phyloP scores from a whole-genome alignment of 805 yeast species.

The Phaffomyces opuntiae region DNA sequence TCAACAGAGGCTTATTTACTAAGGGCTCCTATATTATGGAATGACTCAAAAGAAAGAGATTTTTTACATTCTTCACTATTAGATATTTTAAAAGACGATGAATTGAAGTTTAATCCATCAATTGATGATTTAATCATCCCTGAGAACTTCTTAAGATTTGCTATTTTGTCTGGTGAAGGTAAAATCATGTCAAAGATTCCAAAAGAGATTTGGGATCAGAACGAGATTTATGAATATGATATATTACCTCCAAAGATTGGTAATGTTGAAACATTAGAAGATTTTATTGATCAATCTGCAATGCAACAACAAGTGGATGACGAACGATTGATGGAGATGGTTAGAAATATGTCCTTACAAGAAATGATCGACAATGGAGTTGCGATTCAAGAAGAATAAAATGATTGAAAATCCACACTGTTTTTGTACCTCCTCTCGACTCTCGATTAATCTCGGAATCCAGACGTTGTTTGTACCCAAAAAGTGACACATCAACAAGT shows the following conservation, averaged over 20 bases:
- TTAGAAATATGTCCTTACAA: conserved; percentile 20
- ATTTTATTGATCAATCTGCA: conserved; percentile 25
- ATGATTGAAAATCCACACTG: too few relatives aligned
- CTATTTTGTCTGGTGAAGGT: conserved; percentile 63
- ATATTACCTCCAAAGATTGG: conserved; percentile 59
- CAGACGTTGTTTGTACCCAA: too few relatives aligned
- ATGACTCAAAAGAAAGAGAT: conserved; percentile 35
- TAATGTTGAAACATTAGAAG: conserved; percentile 28
- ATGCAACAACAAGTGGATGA: conserved; percentile 17
- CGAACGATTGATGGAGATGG: conserved; percentile 22
- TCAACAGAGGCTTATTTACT: conserved; percentile 52
- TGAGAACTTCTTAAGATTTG: conserved; percentile 56
- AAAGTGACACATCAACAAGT: too few relatives aligned
- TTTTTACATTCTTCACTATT: conserved; percentile 42
- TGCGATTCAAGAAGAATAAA: not conserved
- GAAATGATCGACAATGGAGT: conserved; percentile 9
- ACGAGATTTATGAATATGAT: conserved; percentile 65
- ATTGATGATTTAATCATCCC: conserved; percentile 36
- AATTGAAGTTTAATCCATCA: conserved; percentile 8
- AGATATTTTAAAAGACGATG: conserved; percentile 15
- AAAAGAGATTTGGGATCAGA: conserved; percentile 46
- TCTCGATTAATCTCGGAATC: too few relatives aligned
- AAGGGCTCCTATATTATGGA: conserved; percentile 51
- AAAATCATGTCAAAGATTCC: conserved; percentile 69
- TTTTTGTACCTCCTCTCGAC: too few relatives aligned